Base-by-base conservation (phyloP, 1,284 basidiomycete species). In the Malassezia restricta region DNA sequence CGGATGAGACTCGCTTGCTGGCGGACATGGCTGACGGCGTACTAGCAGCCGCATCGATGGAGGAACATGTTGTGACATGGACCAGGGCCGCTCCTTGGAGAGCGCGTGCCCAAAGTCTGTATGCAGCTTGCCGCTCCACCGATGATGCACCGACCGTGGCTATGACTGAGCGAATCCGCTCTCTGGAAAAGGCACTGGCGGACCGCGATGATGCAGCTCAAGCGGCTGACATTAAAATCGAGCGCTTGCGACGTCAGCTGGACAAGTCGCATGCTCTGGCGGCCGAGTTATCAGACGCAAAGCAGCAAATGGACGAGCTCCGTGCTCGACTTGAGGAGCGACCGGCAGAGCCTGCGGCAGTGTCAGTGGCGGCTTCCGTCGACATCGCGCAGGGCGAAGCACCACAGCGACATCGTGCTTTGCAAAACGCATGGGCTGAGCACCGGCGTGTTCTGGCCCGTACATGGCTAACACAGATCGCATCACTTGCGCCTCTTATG, bases 251-350 rank as follows among this genome's bases (percentile, higher is more conserved):
- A 69, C 82, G 88, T 45, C 82, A 89, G 43, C 83, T 92, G 77
- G 91, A 96, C 73, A 80, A 83, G 58, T 83, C 84, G 27, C 88
- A 90, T 62, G 85, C 89, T 69, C 89, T 92, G 61, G 87, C 88
- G 1, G 86, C 95, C 77, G 89, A 91, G 62, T 86, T 88, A 64
- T n/a, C 40, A 28, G 43, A 46, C 28, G 75, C 96, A 20, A 90
- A 94, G 69, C 80, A 82, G 4, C 92, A 98, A 66, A 75, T 92
- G 58, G 89, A 95, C 71, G 73, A 78, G 7, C 76, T 94, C 54
- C 87, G 91, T 73, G 82, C 86, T 69, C 88, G 94, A 68, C 77
- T 96, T 59, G 87, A 87, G 75, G 78, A 24, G 41, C 11, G 11
- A 35, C 11, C 5, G 51, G n/a, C 15, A 47, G 51, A 8, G 49